Percentiles rank a stretch among this genome's conserved stretches.
These are phyloP conservation scores for Lyophyllum decastes DNA, from an alignment of 768 basidiomycete genomes.

Conservation along the genomic window DNA sequence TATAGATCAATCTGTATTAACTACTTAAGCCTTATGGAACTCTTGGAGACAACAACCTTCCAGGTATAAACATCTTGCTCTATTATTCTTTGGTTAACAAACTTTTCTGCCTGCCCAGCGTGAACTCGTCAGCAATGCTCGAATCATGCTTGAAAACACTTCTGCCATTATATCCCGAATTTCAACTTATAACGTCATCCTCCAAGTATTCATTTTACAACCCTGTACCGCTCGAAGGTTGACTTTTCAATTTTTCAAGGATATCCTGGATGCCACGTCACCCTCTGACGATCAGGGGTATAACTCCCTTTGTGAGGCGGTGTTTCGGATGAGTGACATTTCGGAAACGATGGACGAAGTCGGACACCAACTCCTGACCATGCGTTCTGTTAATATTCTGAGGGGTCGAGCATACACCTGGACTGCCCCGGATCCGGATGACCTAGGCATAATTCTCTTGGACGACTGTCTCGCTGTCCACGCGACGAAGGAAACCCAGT, in stretches of 20 bases:
- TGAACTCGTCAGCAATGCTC: slow-evolving; percentile 22
- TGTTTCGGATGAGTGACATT: slow-evolving; percentile 30
- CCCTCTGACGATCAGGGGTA: slow-evolving; percentile 28
- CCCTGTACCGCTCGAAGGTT: background rate
- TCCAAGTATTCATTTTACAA: slow-evolving; percentile 24
- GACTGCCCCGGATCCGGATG: slow-evolving; percentile 25
- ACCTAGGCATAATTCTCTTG: slow-evolving; percentile 32
- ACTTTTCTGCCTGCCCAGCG: slow-evolving; percentile 6
- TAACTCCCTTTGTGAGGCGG: slow-evolving; percentile 34
- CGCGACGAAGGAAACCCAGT: slow-evolving; percentile 18
- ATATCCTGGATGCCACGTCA: slow-evolving; percentile 29
- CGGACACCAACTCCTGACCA: slow-evolving; percentile 35
- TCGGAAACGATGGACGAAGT: slow-evolving; percentile 38
- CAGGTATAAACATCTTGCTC: slow-evolving; percentile 18
- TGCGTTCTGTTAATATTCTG: slow-evolving; percentile 27
- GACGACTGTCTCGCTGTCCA: slow-evolving; percentile 34
- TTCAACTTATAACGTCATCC: slow-evolving; percentile 26
- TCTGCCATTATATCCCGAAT: slow-evolving; percentile 34
- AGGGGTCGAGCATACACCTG: slow-evolving; percentile 27
- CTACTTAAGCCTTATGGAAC: slow-evolving; percentile 28
- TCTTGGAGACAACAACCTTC: slow-evolving; percentile 23
- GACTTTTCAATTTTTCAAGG: slow-evolving; percentile 12
- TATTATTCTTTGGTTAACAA: background rate
- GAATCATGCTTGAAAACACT: slow-evolving; percentile 28
- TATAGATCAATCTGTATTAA: slow-evolving; percentile 39